Conservation (phyloP, 352 stramenopile species). For the Aphanomyces invadans region DNA sequence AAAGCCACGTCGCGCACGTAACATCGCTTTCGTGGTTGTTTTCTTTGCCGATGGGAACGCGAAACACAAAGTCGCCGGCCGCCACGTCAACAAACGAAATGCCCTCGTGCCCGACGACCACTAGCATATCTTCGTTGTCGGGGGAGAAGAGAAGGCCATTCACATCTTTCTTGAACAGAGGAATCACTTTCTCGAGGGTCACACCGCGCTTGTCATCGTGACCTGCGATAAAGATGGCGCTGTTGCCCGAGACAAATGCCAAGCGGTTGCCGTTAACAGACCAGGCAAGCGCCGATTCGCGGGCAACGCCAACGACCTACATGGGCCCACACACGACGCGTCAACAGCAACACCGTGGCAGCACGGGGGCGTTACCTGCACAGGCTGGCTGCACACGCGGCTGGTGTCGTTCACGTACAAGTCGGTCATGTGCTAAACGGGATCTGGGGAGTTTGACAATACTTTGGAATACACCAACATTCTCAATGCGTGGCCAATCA, state of each 20-base stretch:
- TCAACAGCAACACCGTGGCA: background rate
- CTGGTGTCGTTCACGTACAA: slow-evolving; percentile 19
- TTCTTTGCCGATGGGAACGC: slow-evolving; percentile 4
- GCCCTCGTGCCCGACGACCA: slow-evolving; percentile 22
- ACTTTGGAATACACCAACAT: background rate
- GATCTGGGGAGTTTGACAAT: background rate
- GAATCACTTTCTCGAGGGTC: slow-evolving; percentile 23
- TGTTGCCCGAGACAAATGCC: slow-evolving; percentile 26
- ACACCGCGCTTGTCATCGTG: background rate
- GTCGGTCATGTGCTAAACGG: slow-evolving; percentile 1
- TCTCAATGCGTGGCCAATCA: background rate
- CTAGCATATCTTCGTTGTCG: slow-evolving; percentile 19
- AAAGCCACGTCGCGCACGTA: slow-evolving; percentile 21
- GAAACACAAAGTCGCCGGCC: slow-evolving; percentile 15
- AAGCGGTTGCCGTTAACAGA: slow-evolving; percentile 14
- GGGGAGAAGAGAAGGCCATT: slow-evolving; percentile 19
- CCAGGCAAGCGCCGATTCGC: slow-evolving; percentile 23
- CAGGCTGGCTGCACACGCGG: slow-evolving; percentile 16
- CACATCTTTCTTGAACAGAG: slow-evolving; percentile 25
- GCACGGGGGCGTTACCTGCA: slow-evolving; percentile 10
- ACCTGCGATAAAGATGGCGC: slow-evolving; percentile 20
- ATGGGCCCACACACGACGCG: background rate
- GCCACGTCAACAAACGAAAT: slow-evolving; percentile 20
- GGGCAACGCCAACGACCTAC: slow-evolving; percentile 23
- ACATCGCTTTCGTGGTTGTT: slow-evolving; percentile 26